A percentile compares a stretch with the other conserved stretches of the same genome.
Conservation (phyloP, 2,329 filamentous ascomycete species). For the Phialophora macrospora region DNA sequence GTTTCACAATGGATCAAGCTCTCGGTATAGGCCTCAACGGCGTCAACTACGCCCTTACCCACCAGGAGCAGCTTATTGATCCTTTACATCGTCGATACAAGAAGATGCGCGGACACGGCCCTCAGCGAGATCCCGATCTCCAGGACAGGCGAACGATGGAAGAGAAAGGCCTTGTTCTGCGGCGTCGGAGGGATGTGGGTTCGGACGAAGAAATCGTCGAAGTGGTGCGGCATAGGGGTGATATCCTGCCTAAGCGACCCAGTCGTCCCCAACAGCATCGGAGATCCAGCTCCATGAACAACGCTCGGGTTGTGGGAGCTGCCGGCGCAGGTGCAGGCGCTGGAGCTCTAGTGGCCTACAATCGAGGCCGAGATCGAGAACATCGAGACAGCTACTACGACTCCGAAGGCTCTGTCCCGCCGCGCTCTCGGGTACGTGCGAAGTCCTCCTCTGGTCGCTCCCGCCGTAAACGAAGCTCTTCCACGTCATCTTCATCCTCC, state of each 20-base stretch:
- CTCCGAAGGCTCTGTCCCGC: slow-evolving; percentile 38
- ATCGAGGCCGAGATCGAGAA: slow-evolving; percentile 19
- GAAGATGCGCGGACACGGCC: slow-evolving; percentile 32
- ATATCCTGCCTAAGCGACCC: slow-evolving; percentile 35
- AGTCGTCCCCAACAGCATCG: slow-evolving; percentile 26
- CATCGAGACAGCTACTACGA: slow-evolving; percentile 34
- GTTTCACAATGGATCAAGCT: slow-evolving; percentile 34
- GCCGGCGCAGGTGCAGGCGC: slow-evolving; percentile 34
- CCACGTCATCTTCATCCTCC: slow-evolving; percentile 56
- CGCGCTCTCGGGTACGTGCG: slow-evolving; percentile 35
- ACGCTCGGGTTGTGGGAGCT: slow-evolving; percentile 21
- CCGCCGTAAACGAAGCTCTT: slow-evolving; percentile 28
- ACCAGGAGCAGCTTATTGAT: slow-evolving; percentile 37
- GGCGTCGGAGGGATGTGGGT: slow-evolving; percentile 36
- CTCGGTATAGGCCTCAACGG: slow-evolving; percentile 34
- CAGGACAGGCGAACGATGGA: slow-evolving; percentile 34
- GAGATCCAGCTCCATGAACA: slow-evolving; percentile 36
- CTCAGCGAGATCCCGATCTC: slow-evolving; percentile 32
- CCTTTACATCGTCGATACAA: slow-evolving; percentile 34
- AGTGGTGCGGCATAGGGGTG: slow-evolving; percentile 36
- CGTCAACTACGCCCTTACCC: slow-evolving; percentile 33
- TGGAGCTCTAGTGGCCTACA: slow-evolving; percentile 29
- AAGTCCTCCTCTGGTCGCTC: slow-evolving; percentile 36
- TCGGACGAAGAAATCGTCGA: slow-evolving; percentile 41
- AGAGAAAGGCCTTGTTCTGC: slow-evolving; percentile 39